Conservation (phyloP, 1,284 basidiomycete genomes). For the Athelia sp. region DNA sequence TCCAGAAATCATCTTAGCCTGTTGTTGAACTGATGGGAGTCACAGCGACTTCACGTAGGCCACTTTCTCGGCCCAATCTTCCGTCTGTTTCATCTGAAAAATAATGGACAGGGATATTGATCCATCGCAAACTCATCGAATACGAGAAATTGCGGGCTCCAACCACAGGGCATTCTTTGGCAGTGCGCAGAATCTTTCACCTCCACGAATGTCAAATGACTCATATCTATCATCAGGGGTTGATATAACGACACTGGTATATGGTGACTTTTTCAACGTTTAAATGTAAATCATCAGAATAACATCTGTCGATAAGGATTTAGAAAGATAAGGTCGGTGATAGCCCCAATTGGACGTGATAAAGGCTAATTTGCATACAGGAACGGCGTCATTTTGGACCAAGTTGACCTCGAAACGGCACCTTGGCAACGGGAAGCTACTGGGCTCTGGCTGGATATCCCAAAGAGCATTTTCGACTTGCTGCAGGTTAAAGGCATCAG, state of each 20-base stretch:
- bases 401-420: constrained; percentile 76
- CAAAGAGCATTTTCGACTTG: constrained; percentile 44
- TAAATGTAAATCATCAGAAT: background rate
- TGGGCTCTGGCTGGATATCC: constrained; percentile 86
- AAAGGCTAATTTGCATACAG: constrained; percentile 27
- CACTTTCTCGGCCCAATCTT: background rate
- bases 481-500: constrained; percentile 59
- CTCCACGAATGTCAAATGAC: background rate
- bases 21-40: constrained; percentile 4
- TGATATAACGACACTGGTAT: constrained; percentile 70
- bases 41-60: constrained; percentile 68
- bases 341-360: constrained; percentile 2
- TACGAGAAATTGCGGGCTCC: constrained; percentile 63
- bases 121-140: constrained; percentile 74
- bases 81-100: background rate
- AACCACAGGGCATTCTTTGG: constrained; percentile 69
- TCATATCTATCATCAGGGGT: constrained; percentile 41
- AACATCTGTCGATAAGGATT: constrained; percentile 41
- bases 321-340: constrained; percentile 54
- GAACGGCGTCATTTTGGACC: constrained; percentile 67
- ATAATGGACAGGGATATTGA: constrained; percentile 65
- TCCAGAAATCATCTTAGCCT: background rate
- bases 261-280: constrained; percentile 42
- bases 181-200: constrained; percentile 34
- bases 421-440: constrained; percentile 74